Conservation (phyloP, 2,329 filamentous ascomycete species). For the Helotiales sp. region DNA sequence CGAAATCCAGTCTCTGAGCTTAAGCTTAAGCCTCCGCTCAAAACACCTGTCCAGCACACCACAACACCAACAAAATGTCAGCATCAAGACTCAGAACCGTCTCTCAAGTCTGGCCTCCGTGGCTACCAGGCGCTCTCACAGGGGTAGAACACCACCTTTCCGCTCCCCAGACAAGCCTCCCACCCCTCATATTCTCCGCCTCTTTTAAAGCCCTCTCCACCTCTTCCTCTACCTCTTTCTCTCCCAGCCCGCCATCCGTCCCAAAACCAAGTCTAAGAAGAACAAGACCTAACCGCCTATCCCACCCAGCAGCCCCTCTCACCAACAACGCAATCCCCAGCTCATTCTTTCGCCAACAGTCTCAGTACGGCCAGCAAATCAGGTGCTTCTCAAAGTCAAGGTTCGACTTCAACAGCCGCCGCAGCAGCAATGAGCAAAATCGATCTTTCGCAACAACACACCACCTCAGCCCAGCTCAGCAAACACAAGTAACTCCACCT, state of each 20-base stretch:
- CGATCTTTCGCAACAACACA: neutral
- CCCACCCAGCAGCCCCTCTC: constrained; percentile 5
- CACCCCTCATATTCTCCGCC: constrained; percentile 21
- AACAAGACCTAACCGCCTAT: constrained; percentile 4
- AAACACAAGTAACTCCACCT: constrained; percentile 10
- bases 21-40: neutral
- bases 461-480: neutral
- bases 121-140: constrained; percentile 26
- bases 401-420: neutral
- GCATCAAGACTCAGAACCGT: constrained; percentile 13
- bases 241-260: neutral
- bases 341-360: constrained; percentile 2
- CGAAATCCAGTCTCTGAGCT: neutral
- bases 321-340: constrained; percentile 2
- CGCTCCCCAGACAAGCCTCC: constrained; percentile 9
- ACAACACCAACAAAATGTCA: constrained; percentile 9
- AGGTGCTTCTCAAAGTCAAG: neutral
- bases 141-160: constrained; percentile 18
- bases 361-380: constrained; percentile 8
- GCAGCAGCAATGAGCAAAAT: constrained; percentile 3
- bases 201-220: constrained; percentile 15
- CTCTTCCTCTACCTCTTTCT: neutral
- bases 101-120: constrained; percentile 28
- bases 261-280: neutral
- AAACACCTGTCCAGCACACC: too few relatives aligned